Conservation (phyloP, 2,329 filamentous ascomycete genomes). For the Lachnellula occidentalis region DNA sequence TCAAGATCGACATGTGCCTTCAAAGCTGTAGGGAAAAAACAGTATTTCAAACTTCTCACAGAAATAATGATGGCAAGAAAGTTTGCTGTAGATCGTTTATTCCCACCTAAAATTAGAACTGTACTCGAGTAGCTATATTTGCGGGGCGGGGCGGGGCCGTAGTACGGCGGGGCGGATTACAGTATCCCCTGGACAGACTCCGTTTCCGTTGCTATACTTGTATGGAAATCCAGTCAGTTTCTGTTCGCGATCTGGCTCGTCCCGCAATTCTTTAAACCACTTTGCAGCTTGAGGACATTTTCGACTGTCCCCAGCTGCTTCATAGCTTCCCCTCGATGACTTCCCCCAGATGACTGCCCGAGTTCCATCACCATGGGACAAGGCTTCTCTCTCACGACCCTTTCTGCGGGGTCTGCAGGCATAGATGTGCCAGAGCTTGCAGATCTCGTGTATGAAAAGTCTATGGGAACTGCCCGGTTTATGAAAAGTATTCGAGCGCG, state of each 20-base stretch:
- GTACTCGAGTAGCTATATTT: too few species aligned
- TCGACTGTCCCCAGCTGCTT: conserved; percentile 18
- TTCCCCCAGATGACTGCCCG: conserved; percentile 24
- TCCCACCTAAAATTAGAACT: too few species aligned
- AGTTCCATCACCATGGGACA: conserved; percentile 68
- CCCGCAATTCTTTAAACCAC: background rate
- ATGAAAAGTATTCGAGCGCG: conserved; percentile 94
- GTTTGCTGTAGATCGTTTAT: too few species aligned
- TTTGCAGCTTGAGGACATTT: conserved; percentile 22
- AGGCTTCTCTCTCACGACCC: conserved; percentile 88
- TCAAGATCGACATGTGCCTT: too few species aligned
- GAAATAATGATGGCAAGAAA: too few species aligned
- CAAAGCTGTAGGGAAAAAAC: too few species aligned
- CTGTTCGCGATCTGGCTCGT: background rate
- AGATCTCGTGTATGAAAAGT: conserved; percentile 87
- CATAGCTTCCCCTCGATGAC: conserved; percentile 19
- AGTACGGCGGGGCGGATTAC: too few species aligned
- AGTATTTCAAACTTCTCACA: too few species aligned
- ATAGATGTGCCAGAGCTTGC: conserved; percentile 91
- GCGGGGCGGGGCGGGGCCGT: too few species aligned
- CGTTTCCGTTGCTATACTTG: background rate
- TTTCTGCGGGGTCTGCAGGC: conserved; percentile 84
- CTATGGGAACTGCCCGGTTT: conserved; percentile 84
- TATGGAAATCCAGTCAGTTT: too few species aligned
- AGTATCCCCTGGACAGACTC: too few species aligned